These are phyloP conservation scores for Xerocomellus chrysenteron DNA, from an alignment of 768 basidiomycete genomes.

Conservation along the genomic window DNA sequence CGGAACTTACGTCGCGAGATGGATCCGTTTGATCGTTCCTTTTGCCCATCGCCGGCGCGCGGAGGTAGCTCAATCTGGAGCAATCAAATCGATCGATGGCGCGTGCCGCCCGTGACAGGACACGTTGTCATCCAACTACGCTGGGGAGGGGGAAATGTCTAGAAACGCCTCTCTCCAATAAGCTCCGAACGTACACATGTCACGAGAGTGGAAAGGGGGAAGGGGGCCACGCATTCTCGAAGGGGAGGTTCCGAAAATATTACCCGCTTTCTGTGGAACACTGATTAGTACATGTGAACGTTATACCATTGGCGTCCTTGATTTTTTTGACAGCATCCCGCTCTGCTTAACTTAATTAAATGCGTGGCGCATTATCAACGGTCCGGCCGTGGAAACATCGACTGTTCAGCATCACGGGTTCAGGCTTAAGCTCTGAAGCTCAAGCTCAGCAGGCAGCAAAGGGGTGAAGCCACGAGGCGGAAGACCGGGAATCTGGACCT, in stretches of 20 bases:
- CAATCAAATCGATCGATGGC: slow-evolving; percentile 21
- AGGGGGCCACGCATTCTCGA: not conserved
- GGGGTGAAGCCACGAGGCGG: not conserved
- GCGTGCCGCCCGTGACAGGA: slow-evolving; percentile 11
- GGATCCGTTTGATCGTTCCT: slow-evolving; percentile 18
- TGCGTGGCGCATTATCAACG: slow-evolving; percentile 12
- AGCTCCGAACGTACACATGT: slow-evolving; percentile 9
- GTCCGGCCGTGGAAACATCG: slow-evolving; percentile 23
- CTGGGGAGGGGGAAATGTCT: not conserved
- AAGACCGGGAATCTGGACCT: not conserved
- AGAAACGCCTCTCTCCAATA: not conserved
- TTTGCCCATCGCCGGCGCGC: slow-evolving; percentile 16
- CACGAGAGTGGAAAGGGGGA: not conserved
- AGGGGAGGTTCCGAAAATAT: not conserved
- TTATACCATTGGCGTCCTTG: not conserved
- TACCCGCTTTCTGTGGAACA: slow-evolving; percentile 6
- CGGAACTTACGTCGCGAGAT: slow-evolving; percentile 10
- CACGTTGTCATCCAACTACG: not conserved
- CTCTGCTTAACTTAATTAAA: not conserved
- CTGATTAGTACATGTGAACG: slow-evolving; percentile 1
- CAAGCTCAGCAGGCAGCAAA: not conserved
- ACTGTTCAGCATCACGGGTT: not conserved
- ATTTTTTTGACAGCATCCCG: slow-evolving; percentile 3
- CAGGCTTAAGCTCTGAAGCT: not conserved
- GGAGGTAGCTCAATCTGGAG: slow-evolving; percentile 20